phyloP scores from a whole-genome alignment of 2,329 filamentous ascomycete species.

The Talaromyces pinophilus region DNA sequence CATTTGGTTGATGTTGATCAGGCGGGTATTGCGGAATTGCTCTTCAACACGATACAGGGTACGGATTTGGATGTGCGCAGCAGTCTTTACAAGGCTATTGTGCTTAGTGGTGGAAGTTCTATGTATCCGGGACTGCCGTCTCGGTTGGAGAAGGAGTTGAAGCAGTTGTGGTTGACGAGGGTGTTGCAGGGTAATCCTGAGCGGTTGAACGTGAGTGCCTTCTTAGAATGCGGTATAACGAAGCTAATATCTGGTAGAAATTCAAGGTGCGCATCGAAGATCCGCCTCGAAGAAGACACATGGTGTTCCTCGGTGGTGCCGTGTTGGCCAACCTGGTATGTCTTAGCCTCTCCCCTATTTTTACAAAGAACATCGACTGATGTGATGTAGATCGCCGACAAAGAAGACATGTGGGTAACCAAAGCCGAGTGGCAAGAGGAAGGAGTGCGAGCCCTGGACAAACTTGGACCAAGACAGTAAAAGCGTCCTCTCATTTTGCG shows the following conservation, averaged over 20 bases:
- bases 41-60: slow-evolving; percentile 98
- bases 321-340: slow-evolving; percentile 88
- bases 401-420: slow-evolving; percentile 98
- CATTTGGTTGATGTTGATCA: slow-evolving; percentile 97
- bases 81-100: slow-evolving; percentile 94
- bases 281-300: slow-evolving; percentile 90
- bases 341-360: slow-evolving; percentile 18
- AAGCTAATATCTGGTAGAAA: slow-evolving; percentile 58
- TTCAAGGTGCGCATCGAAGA: slow-evolving; percentile 99
- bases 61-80: slow-evolving; percentile 94
- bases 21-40: slow-evolving; percentile 91
- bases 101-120: slow-evolving; percentile 93
- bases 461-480: slow-evolving; percentile 79
- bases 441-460: slow-evolving; percentile 79
- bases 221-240: slow-evolving; percentile 14
- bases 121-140: slow-evolving; percentile 98
- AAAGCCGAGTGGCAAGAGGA: slow-evolving; percentile 98
- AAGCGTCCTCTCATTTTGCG: neutral
- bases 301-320: slow-evolving; percentile 98
- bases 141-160: slow-evolving; percentile 94
- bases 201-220: slow-evolving; percentile 65
- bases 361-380: neutral
- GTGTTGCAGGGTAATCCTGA: slow-evolving; percentile 90
- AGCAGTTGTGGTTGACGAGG: slow-evolving; percentile 95
- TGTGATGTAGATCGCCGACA: slow-evolving; percentile 76